phyloP scores from a whole-genome alignment of 164 flowering plant genomes.

The Paratinospora sagittata region DNA sequence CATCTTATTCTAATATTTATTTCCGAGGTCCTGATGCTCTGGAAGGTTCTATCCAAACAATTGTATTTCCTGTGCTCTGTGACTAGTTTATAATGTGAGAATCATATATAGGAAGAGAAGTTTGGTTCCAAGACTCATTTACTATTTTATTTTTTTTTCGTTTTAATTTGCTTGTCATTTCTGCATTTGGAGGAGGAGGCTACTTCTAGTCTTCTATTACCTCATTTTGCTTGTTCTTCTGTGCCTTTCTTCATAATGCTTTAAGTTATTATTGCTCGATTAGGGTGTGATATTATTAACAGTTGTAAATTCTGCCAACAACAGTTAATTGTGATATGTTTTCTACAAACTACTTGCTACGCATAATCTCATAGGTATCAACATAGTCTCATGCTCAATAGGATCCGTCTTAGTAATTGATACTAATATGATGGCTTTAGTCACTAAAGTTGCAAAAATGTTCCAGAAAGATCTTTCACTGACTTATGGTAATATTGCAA shows the following conservation, averaged over 20 bases:
- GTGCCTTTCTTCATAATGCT: not conserved
- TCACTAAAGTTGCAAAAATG: not conserved
- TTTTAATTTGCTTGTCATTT: not conserved
- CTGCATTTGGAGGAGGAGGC: not conserved
- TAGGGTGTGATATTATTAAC: not conserved
- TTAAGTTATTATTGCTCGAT: not conserved
- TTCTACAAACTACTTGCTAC: too few species aligned
- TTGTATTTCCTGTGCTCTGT: not conserved
- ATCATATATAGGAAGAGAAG: not conserved
- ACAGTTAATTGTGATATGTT: not conserved
- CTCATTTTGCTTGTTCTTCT: not conserved
- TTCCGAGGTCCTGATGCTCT: too few species aligned
- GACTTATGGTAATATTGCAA: not conserved
- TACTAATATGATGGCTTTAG: not conserved
- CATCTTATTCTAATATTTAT: too few species aligned
- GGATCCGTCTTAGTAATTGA: not conserved
- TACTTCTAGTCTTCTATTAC: not conserved
- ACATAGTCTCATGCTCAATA: too few species aligned
- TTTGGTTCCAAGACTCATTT: too few species aligned
- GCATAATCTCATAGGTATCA: too few species aligned
- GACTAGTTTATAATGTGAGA: not conserved
- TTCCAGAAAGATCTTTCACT: not conserved
- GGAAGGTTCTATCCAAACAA: not conserved
- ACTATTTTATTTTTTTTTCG: too few species aligned
- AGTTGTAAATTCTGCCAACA: not conserved